Percentiles rank a stretch among this genome's conserved stretches.
These are phyloP conservation scores for Penicillium expansum DNA, from an alignment of 2,329 filamentous ascomycete species.

Conservation along the genomic window DNA sequence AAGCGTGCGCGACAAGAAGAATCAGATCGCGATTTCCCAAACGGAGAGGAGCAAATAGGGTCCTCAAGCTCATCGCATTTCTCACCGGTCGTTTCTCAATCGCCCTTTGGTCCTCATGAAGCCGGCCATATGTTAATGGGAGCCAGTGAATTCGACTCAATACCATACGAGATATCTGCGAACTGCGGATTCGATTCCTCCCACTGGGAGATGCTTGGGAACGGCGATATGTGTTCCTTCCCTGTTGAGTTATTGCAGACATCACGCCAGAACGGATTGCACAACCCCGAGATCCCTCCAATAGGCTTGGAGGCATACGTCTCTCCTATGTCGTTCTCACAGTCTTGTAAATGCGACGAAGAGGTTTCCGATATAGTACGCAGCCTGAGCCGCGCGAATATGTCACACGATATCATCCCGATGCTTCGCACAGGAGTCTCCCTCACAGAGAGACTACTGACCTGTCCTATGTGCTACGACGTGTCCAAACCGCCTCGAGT, in stretches of 20 bases:
- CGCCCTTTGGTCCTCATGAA: neutral
- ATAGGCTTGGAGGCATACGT: conserved; percentile 8
- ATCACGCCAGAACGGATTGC: neutral
- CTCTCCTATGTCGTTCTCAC: conserved; percentile 17
- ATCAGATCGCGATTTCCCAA: neutral
- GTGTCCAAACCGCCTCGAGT: conserved; percentile 28
- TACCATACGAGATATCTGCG: conserved; percentile 18
- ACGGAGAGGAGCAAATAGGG: conserved; percentile 1
- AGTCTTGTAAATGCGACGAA: conserved; percentile 25
- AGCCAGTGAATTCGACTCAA: conserved; percentile 8
- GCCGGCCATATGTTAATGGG: conserved; percentile 8
- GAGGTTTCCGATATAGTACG: conserved; percentile 22
- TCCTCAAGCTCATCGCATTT: conserved; percentile 14
- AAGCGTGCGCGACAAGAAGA: conserved; percentile 23
- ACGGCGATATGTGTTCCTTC: conserved; percentile 16
- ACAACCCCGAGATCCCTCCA: conserved; percentile 1
- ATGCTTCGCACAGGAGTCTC: conserved; percentile 17
- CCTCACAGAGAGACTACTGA: conserved; percentile 22
- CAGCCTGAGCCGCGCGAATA: conserved; percentile 14
- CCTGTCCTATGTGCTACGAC: conserved; percentile 29
- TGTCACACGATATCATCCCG: conserved; percentile 20
- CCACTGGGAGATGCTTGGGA: conserved; percentile 17
- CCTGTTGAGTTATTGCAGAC: conserved; percentile 16
- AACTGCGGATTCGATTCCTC: conserved; percentile 23
- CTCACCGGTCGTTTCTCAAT: neutral